Evolutionary conservation across 1,284 basidiomycete genomes (phyloP), one percentile per base, ranked within the genome.

Genomic region (Stereum hirsutum): DNA sequence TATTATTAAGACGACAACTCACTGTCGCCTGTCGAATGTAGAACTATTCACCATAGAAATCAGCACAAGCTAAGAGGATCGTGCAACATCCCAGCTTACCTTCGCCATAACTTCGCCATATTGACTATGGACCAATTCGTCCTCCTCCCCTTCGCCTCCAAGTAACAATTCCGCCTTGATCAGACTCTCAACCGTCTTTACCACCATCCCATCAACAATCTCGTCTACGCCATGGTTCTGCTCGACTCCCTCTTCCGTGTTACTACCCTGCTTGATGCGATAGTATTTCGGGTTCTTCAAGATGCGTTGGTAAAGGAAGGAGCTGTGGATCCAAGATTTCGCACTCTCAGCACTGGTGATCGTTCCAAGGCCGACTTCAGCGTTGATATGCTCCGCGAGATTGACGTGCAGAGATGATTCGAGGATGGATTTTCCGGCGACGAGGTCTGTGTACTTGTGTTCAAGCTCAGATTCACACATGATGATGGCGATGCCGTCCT

Each of bases 321-420:
- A 87, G 46, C 70, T 74, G 39, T 72, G 75, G 28, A 92, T 65
- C 93, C 93, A 96, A 10, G 72, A 66, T 54, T 79, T 85, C 1
- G 89, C 92, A 4, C 74, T 75, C 2, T 69, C 60, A 4, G 87
- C 51, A 49, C 73, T 70, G 2, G 67, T 75, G 52, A 95, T 91
- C 0, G 89, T 93, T 3, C 80, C 76, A 6, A 96, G 71, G 0
- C 83, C 83, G 42, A 96, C 85, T 63, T 97, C 94, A 2, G 90
- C 92, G 57, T 96, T 96, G 53, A 97, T 65, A 58, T 96, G 90
- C 58, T 96, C 93, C 2, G 81, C 69, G 8, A 97, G 74, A 55
- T 89, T 87, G 41, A 68, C 65, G 58, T 96, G 92, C 24, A 95
- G 72, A 49, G 75, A 84, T 58, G 88, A 92, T 61, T 95, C 92